Evolutionary conservation across 2,329 filamentous ascomycete species (phyloP).

Genomic region (Colletotrichum melonis): DNA sequence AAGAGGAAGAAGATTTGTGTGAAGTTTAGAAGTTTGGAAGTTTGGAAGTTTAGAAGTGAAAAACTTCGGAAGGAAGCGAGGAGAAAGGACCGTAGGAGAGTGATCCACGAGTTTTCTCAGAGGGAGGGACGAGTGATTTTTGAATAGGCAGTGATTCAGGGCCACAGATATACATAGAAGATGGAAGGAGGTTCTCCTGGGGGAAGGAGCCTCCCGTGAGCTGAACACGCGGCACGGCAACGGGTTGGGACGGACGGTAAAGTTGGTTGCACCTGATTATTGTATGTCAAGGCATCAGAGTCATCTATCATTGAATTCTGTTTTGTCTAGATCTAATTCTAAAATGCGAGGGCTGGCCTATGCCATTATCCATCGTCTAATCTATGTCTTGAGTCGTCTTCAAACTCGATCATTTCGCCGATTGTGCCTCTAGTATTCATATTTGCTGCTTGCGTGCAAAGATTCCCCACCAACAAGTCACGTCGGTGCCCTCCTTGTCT

Average conservation of each 20-base stretch:
- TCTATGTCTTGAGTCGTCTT: neutral
- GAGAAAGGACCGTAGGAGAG: neutral
- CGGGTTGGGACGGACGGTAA: neutral
- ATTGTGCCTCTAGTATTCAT: neutral
- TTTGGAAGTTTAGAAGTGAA: too few relatives aligned
- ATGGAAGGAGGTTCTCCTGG: neutral
- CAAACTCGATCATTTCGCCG: too few relatives aligned
- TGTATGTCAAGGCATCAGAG: neutral
- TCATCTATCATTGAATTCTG: neutral
- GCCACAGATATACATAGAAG: neutral
- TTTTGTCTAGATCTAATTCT: neutral
- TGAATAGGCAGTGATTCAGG: neutral
- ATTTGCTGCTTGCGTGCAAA: constrained; percentile 49
- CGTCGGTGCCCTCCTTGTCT: constrained; percentile 56
- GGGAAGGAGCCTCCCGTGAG: neutral
- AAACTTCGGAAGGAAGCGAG: too few relatives aligned
- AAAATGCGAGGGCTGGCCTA: neutral
- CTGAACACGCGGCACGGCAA: neutral
- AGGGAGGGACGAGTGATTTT: neutral
- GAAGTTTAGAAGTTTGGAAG: neutral
- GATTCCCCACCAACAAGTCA: constrained; percentile 78
- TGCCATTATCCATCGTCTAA: neutral
- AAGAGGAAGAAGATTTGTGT: neutral
- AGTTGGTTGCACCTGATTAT: neutral
- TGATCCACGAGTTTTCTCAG: neutral